These are phyloP conservation scores for Hanseniaspora singularis DNA, from an alignment of 805 yeast species.

Conservation along the genomic window DNA sequence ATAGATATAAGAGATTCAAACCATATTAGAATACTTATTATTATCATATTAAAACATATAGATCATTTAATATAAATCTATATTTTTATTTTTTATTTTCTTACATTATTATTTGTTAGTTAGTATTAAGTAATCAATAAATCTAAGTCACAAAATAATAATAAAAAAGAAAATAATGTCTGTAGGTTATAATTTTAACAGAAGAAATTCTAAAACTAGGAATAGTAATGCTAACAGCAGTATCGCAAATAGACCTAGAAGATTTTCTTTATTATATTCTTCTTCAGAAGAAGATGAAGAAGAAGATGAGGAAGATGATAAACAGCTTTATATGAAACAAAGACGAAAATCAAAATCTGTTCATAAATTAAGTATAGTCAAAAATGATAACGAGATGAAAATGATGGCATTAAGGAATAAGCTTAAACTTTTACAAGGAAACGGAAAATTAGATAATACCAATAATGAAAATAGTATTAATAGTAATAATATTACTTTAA, in stretches of 20 bases:
- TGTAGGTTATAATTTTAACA: neutral
- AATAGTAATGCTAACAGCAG: neutral
- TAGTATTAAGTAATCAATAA: no score
- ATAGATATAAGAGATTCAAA: no score
- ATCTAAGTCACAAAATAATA: neutral
- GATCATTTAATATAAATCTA: no score
- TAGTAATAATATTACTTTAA: conserved; percentile 17
- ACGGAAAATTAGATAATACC: conserved; percentile 25
- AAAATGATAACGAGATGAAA: conserved; percentile 8
- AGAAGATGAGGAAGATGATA: no score
- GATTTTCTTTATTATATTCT: conserved; percentile 36
- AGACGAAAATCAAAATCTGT: conserved; percentile 16
- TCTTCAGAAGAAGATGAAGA: conserved; percentile 23
- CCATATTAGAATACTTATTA: no score
- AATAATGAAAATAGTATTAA: conserved; percentile 31
- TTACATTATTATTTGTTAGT: no score
- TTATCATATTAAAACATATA: no score
- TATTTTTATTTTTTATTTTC: no score
- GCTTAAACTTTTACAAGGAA: conserved; percentile 20
- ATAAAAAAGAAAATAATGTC: conserved; percentile 33
- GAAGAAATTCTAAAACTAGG: neutral
- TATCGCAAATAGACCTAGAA: conserved; percentile 26
- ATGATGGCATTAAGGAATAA: conserved; percentile 22
- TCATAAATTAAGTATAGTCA: conserved; percentile 8
- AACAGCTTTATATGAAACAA: no score